Percentiles rank a stretch among this genome's conserved stretches.
These are phyloP conservation scores for Wallacemonas sp. DNA, from an alignment of 208 protist genomes.

Conservation along the genomic window DNA sequence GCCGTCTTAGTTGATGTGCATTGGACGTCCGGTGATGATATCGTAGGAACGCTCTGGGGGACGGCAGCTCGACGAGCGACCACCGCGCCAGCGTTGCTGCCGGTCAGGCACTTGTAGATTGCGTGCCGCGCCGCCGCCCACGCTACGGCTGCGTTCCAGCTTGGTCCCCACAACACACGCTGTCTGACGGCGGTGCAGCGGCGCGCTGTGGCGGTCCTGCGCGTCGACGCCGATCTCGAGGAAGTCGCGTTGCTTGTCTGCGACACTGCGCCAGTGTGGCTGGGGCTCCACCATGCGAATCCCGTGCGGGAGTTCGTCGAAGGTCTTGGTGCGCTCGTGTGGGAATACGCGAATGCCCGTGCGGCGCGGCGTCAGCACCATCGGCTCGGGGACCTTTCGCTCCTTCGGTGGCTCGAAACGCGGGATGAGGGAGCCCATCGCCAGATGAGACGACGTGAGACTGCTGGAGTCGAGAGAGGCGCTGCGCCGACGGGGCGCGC, in stretches of 20 bases:
- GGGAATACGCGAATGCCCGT: slow-evolving; percentile 59
- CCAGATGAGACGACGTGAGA: slow-evolving; percentile 38
- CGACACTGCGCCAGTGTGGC: slow-evolving; percentile 52
- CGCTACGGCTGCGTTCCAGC: neutral
- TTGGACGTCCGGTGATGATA: slow-evolving; percentile 65
- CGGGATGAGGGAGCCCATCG: slow-evolving; percentile 48
- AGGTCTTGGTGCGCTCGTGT: slow-evolving; percentile 28
- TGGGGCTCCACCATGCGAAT: slow-evolving; percentile 63
- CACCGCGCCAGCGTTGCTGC: slow-evolving; percentile 36
- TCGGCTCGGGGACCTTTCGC: slow-evolving; percentile 46
- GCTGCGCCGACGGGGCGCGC: neutral
- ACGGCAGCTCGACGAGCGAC: slow-evolving; percentile 24
- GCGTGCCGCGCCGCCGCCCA: neutral
- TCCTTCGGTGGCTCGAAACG: slow-evolving; percentile 37
- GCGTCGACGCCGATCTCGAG: slow-evolving; percentile 36
- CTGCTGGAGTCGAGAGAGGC: slow-evolving; percentile 20
- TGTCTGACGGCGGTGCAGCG: neutral
- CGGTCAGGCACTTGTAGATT: neutral
- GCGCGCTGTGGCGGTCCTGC: slow-evolving; percentile 3
- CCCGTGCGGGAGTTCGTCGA: slow-evolving; percentile 38
- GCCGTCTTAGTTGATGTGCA: slow-evolving; percentile 4
- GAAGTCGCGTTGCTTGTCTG: slow-evolving; percentile 51
- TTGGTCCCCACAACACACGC: neutral
- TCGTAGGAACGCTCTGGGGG: slow-evolving; percentile 46
- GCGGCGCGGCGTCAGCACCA: slow-evolving; percentile 42